phyloP scores from a whole-genome alignment of 2,329 filamentous ascomycete genomes.

The Calonectria multiphialidica region DNA sequence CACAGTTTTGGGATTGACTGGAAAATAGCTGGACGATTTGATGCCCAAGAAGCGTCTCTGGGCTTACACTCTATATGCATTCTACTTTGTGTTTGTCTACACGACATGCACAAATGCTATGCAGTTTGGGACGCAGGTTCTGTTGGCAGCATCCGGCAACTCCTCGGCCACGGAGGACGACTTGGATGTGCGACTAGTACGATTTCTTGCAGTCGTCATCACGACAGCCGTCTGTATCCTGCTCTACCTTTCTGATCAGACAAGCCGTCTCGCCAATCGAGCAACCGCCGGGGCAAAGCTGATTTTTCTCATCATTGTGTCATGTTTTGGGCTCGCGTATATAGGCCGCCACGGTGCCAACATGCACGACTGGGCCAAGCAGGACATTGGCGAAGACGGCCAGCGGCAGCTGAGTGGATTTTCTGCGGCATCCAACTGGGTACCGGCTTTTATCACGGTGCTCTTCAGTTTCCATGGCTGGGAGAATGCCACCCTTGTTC shows the following conservation, averaged over 20 bases:
- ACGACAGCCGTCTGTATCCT: background rate
- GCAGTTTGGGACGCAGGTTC: background rate
- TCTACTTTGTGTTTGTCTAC: background rate
- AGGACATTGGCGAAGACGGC: background rate
- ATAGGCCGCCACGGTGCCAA: background rate
- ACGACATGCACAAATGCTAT: background rate
- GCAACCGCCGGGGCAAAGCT: background rate
- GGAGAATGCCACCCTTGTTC: background rate
- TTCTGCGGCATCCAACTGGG: background rate
- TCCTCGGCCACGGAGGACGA: background rate
- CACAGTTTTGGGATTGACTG: background rate
- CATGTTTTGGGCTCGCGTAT: background rate
- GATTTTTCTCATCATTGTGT: background rate
- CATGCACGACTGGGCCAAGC: background rate
- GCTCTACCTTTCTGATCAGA: background rate
- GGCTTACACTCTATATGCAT: background rate
- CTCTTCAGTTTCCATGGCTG: constrained; percentile 1
- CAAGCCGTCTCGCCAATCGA: background rate
- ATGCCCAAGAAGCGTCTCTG: background rate
- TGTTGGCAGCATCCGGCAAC: background rate
- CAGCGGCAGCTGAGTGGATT: background rate
- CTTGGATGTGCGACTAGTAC: background rate
- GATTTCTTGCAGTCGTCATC: background rate
- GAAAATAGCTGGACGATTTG: background rate
- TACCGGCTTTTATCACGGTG: background rate